These are phyloP conservation scores for Cryptosporidium tyzzeri DNA, from an alignment of 169 alveolate species.

Conservation along the genomic window DNA sequence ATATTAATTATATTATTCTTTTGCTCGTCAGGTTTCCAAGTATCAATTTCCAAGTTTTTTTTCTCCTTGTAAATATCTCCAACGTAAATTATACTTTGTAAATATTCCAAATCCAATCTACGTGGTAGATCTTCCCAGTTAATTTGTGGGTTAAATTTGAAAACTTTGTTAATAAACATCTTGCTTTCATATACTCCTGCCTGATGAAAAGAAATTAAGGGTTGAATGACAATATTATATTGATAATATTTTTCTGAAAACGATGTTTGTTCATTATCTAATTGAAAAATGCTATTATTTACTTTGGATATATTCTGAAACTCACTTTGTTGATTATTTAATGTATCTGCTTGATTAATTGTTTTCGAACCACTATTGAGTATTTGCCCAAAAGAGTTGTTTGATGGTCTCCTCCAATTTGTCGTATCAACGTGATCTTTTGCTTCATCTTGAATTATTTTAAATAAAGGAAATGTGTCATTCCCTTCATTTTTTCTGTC, in stretches of 20 bases:
- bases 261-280: neutral
- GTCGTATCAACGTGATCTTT: neutral
- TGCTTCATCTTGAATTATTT: neutral
- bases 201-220: slow-evolving; percentile 38
- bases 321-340: neutral
- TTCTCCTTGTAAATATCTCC: neutral
- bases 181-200: slow-evolving; percentile 69
- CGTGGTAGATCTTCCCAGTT: slow-evolving; percentile 51
- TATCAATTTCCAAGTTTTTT: neutral
- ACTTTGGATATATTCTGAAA: neutral
- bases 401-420: slow-evolving; percentile 8
- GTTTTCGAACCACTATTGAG: neutral
- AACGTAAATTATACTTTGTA: slow-evolving; percentile 42
- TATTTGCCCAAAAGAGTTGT: slow-evolving; percentile 27
- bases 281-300: neutral
- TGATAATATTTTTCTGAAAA: neutral
- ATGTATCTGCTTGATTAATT: neutral
- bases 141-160: neutral
- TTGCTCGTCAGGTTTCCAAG: neutral
- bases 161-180: slow-evolving; percentile 38
- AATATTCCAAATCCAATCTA: slow-evolving; percentile 25
- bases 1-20: slow-evolving; percentile 19
- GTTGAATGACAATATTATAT: slow-evolving; percentile 25
- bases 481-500: neutral
- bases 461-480: slow-evolving; percentile 6